phyloP scores from a whole-genome alignment of 805 yeast species.

The Candida yuanshanica region DNA sequence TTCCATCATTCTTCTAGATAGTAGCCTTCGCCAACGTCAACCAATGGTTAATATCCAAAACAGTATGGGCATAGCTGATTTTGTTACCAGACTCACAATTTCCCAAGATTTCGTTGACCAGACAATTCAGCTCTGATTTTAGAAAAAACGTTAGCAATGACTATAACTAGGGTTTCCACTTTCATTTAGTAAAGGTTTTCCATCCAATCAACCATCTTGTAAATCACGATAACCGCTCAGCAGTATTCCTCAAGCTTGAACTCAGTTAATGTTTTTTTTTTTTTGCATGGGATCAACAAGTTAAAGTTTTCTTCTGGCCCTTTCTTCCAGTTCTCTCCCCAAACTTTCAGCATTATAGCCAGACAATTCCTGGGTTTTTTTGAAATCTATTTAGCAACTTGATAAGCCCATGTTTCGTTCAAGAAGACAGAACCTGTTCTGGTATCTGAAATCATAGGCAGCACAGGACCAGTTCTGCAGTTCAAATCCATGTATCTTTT shows the following conservation, averaged over 20 bases:
- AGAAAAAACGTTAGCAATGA: constrained; percentile 69
- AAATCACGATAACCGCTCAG: constrained; percentile 80
- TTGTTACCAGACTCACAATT: constrained; percentile 89
- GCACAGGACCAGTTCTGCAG: constrained; percentile 85
- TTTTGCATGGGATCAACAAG: constrained; percentile 75
- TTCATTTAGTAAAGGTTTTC: constrained; percentile 74
- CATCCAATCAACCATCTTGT: constrained; percentile 90
- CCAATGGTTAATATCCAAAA: constrained; percentile 80
- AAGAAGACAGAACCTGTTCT: constrained; percentile 95
- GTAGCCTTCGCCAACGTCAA: constrained; percentile 79
- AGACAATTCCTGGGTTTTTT: constrained; percentile 94
- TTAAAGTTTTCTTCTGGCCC: constrained; percentile 81
- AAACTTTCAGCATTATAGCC: constrained; percentile 96
- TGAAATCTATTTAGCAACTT: constrained; percentile 87
- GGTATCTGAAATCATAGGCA: constrained; percentile 65
- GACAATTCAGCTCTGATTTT: constrained; percentile 72
- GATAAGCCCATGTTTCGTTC: constrained; percentile 95
- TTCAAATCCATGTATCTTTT: constrained; percentile 92
- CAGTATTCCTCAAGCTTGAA: constrained; percentile 71
- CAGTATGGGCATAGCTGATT: constrained; percentile 76
- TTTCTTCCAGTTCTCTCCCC: constrained; percentile 86
- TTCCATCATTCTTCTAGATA: constrained; percentile 81
- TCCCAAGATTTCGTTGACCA: constrained; percentile 85
- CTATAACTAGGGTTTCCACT: constrained; percentile 67
- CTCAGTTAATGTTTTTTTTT: constrained; percentile 76